Evolutionary conservation across 2,329 filamentous ascomycete species (phyloP), one percentile per base, ranked within the genome.

Genomic region (Microdochium paspali): DNA sequence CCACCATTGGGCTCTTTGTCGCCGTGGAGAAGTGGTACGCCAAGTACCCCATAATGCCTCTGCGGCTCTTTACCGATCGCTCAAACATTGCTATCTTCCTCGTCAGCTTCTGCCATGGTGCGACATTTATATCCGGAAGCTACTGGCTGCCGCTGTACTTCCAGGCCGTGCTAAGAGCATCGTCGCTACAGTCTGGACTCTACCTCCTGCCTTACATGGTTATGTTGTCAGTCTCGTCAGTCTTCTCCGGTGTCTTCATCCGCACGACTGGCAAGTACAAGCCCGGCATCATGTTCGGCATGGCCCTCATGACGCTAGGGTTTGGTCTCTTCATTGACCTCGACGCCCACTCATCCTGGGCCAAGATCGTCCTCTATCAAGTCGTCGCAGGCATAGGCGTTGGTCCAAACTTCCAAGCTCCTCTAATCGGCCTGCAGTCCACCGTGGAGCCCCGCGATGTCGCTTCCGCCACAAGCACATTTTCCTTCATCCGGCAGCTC

Each of bases 121-220:
- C 84, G 54, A 80, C 85, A 53, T 91, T 91, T 70, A 89, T 91
- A 58, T 79, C 84, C 1, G 80, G 79, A 25, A 80, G 78, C 51
- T 94, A 91, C 71, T 94, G 86, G 67, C 72, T 94, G 4, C 88
- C 88, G 0, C 74, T 95, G 2, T 95, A 94, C 70, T 91, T 90
- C 66, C 88, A 94, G 66, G 77, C 83, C 46, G 81, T 87, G 46
- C 72, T 87, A 40, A 76, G 84, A 45, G 80, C 80, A 2, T 73
- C 76, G 0, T 84, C 87, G 0, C 76, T 90, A 30, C 68, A 85
- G 25, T 86, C 82, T 1, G 88, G 88, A 45, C 80, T 90, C 13
- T 88, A 88, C 58, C 64, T 89, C 15, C 72, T 93, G 13, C 84
- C 87, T 0, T 80, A 79, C 51, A 85, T 85, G 9, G 60, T 91